A percentile compares a stretch with the other conserved stretches of the same genome.
Evolutionary conservation across 352 stramenopile species (phyloP).

Genomic region (Phytophthora meadii): DNA sequence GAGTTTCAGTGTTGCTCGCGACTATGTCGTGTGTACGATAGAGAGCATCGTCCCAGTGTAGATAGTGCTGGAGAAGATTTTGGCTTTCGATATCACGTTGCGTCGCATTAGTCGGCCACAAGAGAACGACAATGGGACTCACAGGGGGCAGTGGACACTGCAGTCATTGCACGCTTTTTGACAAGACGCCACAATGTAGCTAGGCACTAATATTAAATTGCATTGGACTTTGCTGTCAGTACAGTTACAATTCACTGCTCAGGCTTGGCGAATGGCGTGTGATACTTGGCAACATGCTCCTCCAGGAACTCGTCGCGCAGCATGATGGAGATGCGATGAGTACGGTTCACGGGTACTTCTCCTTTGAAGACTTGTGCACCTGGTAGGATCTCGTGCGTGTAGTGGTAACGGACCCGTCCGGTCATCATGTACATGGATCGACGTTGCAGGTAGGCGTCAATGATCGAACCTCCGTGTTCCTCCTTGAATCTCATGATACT

Average conservation of each 20-base stretch:
- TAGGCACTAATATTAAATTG: slow-evolving; percentile 48
- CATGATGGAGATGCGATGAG: slow-evolving; percentile 87
- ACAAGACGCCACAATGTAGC: slow-evolving; percentile 27
- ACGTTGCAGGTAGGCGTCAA: slow-evolving; percentile 72
- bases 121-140: not conserved
- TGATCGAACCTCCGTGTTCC: slow-evolving; percentile 71
- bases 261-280: slow-evolving; percentile 40
- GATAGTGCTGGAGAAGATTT: slow-evolving; percentile 4
- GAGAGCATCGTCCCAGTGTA: slow-evolving; percentile 14
- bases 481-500: slow-evolving; percentile 89
- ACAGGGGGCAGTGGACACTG: slow-evolving; percentile 5
- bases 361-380: slow-evolving; percentile 63
- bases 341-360: slow-evolving; percentile 67
- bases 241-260: slow-evolving; percentile 29
- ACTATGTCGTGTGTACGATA: slow-evolving; percentile 37
- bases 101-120: slow-evolving; percentile 9
- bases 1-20: slow-evolving; percentile 7
- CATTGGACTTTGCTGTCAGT: slow-evolving; percentile 19
- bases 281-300: slow-evolving; percentile 46
- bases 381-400: slow-evolving; percentile 87
- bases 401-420: slow-evolving; percentile 82
- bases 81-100: no score
- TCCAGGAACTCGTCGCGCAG: slow-evolving; percentile 70
- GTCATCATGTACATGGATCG: slow-evolving; percentile 91
- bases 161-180: slow-evolving; percentile 31